Percentiles rank a stretch among this genome's conserved stretches.
These are phyloP conservation scores for Mortierella sp. DNA, from an alignment of 371 early-diverging fungal species.

Conservation along the genomic window DNA sequence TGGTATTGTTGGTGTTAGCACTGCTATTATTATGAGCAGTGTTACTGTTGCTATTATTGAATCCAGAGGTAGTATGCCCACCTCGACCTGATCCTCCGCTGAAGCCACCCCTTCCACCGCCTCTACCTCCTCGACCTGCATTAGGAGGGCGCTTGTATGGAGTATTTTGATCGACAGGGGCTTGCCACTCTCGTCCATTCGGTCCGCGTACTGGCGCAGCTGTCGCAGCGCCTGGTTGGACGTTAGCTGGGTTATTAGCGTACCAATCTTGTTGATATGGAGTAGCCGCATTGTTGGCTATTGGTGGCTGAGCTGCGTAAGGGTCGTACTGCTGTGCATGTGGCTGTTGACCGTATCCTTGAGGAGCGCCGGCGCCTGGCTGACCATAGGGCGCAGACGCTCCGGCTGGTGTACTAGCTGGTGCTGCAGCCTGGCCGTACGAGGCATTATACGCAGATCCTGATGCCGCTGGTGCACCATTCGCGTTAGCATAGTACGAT, in stretches of 20 bases:
- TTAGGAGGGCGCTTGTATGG: conserved; percentile 41
- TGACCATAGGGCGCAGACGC: conserved; percentile 6
- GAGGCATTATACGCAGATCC: conserved; percentile 27
- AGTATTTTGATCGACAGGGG: conserved; percentile 20
- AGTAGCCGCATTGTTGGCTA: conserved; percentile 8
- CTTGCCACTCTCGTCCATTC: conserved; percentile 36
- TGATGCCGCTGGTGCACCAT: conserved; percentile 23
- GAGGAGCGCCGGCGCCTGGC: conserved; percentile 14
- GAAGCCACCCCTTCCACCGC: conserved; percentile 43
- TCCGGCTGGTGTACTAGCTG: conserved; percentile 8
- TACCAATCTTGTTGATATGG: conserved; percentile 54
- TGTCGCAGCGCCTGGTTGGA: conserved; percentile 15
- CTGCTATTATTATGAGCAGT: conserved; percentile 1
- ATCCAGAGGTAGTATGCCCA: conserved; percentile 41
- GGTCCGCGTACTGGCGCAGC: conserved; percentile 33
- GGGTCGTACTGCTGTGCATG: conserved; percentile 27
- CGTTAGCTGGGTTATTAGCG: conserved; percentile 17
- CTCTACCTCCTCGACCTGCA: conserved; percentile 41
- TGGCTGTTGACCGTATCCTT: conserved; percentile 27
- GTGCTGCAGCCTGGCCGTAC: conserved; percentile 21
- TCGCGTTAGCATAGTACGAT: conserved; percentile 18
- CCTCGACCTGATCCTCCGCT: conserved; percentile 24
- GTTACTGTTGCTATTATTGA: conserved; percentile 17
- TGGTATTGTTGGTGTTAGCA: conserved; percentile 4
- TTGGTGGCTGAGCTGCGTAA: conserved; percentile 33